Evolutionary conservation across 116 monocot genomes (phyloP).

Genomic region (Papilionanthe hybrid): DNA sequence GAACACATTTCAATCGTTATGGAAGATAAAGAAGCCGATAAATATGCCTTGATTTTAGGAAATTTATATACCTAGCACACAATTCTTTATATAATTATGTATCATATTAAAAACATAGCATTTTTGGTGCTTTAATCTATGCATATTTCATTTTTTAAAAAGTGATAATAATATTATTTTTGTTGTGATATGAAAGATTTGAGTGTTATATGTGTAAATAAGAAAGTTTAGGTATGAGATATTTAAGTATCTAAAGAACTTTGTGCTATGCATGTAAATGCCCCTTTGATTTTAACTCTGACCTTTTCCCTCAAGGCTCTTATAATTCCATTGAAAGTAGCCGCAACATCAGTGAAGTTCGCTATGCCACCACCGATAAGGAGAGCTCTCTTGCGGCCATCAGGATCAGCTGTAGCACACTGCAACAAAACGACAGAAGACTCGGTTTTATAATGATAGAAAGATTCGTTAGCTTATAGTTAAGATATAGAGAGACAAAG

Average conservation of each 20-base stretch:
- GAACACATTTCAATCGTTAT: not conserved
- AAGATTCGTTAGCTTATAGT: not conserved
- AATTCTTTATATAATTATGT: too few species aligned
- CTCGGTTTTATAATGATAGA: not conserved
- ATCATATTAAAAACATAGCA: too few species aligned
- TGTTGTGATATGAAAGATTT: too few species aligned
- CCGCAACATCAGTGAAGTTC: conserved; percentile 90
- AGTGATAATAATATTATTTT: too few species aligned
- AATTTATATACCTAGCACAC: too few species aligned
- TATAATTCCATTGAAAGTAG: conserved; percentile 87
- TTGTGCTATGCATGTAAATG: too few species aligned
- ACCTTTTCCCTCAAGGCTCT: conserved; percentile 90
- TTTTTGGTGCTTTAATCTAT: too few species aligned
- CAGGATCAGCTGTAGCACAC: conserved; percentile 86
- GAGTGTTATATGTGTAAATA: too few species aligned
- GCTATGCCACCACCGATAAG: conserved; percentile 92
- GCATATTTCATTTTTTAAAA: too few species aligned
- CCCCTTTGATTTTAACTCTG: not conserved
- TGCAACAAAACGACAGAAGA: conserved; percentile 19
- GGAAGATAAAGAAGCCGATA: not conserved
- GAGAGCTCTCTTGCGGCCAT: conserved; percentile 85
- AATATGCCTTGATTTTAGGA: too few species aligned
- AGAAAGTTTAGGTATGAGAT: too few species aligned
- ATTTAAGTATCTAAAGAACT: too few species aligned
- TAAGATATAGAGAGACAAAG: not conserved